phyloP scores from a whole-genome alignment of 306 rosid species.

The Vicia sativa region DNA sequence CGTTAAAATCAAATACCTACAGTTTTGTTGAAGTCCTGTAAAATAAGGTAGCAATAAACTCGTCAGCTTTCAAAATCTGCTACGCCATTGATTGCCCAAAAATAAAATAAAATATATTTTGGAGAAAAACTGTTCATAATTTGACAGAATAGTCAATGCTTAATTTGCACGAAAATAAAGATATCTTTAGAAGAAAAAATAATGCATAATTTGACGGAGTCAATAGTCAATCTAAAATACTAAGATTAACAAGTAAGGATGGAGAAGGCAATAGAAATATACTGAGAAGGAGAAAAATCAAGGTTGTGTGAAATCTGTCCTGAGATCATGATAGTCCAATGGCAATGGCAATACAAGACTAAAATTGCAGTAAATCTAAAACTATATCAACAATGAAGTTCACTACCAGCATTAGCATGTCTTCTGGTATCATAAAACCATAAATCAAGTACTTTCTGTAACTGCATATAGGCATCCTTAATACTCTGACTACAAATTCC shows the following conservation, averaged over 20 bases:
- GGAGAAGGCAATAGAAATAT: slow-evolving; percentile 22
- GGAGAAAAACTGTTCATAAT: not conserved
- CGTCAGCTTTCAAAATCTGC: not conserved
- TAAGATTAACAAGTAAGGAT: not conserved
- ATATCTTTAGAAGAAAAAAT: not conserved
- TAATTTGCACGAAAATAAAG: not conserved
- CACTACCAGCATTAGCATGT: slow-evolving; percentile 33
- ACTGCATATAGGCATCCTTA: slow-evolving; percentile 47
- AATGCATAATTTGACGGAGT: not conserved
- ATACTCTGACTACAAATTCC: slow-evolving; percentile 42
- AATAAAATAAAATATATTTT: not conserved
- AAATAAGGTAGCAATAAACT: too few species aligned
- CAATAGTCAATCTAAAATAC: not conserved
- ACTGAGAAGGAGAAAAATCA: slow-evolving; percentile 9
- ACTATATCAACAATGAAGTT: slow-evolving; percentile 44
- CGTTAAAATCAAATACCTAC: too few species aligned
- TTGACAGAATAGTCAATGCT: not conserved
- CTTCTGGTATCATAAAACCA: slow-evolving; percentile 38
- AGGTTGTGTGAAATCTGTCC: slow-evolving; percentile 8
- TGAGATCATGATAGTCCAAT: slow-evolving; percentile 9
- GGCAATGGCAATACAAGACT: slow-evolving; percentile 12
- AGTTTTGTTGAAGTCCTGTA: too few species aligned
- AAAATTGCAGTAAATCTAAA: slow-evolving; percentile 32
- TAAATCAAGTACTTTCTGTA: slow-evolving; percentile 40
- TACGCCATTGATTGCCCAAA: not conserved